A percentile compares a stretch with the other conserved stretches of the same genome.
Conservation (phyloP, 805 yeast species). For the Starmera dryadoides region DNA sequence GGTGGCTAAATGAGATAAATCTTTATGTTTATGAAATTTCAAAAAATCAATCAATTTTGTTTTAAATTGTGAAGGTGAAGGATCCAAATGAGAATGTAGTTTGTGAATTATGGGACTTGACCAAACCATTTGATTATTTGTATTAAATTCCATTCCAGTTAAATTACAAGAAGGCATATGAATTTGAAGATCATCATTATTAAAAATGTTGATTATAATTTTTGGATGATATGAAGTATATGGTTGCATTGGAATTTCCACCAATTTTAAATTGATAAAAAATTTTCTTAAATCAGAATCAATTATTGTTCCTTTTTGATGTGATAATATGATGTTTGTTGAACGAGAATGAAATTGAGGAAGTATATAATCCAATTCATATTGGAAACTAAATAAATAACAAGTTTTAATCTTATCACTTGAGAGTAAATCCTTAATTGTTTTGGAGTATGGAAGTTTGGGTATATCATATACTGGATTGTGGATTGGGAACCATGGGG, state of each 20-base stretch:
- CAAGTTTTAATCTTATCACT: too few relatives aligned
- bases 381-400: background rate
- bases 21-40: constrained; percentile 28
- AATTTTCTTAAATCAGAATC: constrained; percentile 4
- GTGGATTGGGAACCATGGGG: background rate
- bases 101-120: constrained; percentile 34
- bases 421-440: background rate
- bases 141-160: constrained; percentile 43
- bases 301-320: constrained; percentile 25
- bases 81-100: too few relatives aligned
- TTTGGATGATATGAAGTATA: constrained; percentile 59
- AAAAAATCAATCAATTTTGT: constrained; percentile 38
- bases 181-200: constrained; percentile 38
- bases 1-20: constrained; percentile 22
- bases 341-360: background rate
- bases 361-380: background rate
- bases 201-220: constrained; percentile 51
- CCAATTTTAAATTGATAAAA: constrained; percentile 8
- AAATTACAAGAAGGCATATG: constrained; percentile 56
- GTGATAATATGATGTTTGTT: constrained; percentile 11
- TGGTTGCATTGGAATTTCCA: constrained; percentile 29
- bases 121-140: constrained; percentile 66
- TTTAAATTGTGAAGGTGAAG: too few relatives aligned
- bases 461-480: background rate
- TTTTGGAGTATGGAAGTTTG: background rate